A percentile compares a stretch with the other conserved stretches of the same genome.
Evolutionary conservation across 495 filamentous ascomycete genomes (phyloP).

Genomic region (Xylaria scruposa): DNA sequence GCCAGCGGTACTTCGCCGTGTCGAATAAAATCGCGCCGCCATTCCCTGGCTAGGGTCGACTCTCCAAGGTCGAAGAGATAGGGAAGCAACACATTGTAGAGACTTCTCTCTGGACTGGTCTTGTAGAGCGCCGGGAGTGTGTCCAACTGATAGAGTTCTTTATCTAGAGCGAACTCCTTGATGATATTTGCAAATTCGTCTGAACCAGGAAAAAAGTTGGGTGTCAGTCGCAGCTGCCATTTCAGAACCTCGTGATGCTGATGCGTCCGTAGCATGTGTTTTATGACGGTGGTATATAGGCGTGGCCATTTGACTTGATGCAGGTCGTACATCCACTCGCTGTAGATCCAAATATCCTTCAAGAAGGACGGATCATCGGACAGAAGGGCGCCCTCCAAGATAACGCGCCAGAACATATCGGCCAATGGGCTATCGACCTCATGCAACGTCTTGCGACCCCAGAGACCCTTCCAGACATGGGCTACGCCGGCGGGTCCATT

Average conservation of each 20-base stretch:
- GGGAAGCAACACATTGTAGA: conserved; percentile 69
- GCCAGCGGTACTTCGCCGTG: conserved; percentile 44
- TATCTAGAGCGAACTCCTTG: conserved; percentile 40
- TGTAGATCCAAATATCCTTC: conserved; percentile 60
- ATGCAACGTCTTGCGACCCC: conserved; percentile 38
- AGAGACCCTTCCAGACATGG: conserved; percentile 43
- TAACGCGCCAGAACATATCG: conserved; percentile 65
- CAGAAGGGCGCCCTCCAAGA: conserved; percentile 55
- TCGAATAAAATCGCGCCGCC: conserved; percentile 56
- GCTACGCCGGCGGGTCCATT: conserved; percentile 64
- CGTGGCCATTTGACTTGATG: conserved; percentile 59
- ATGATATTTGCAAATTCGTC: conserved; percentile 41
- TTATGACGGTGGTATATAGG: conserved; percentile 43
- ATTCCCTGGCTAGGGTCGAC: conserved; percentile 59
- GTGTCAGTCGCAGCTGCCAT: conserved; percentile 48
- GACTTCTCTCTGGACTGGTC: conserved; percentile 57
- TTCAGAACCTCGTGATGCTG: conserved; percentile 40
- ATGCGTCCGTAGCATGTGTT: conserved; percentile 43
- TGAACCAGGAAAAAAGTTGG: conserved; percentile 41
- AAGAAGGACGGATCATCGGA: conserved; percentile 49
- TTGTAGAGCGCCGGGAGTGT: conserved; percentile 54
- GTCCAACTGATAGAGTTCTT: conserved; percentile 33
- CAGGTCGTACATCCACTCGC: conserved; percentile 55
- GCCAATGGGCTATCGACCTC: conserved; percentile 38
- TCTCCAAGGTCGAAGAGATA: conserved; percentile 58